A percentile compares a stretch with the other conserved stretches of the same genome.
Evolutionary conservation across 345 rosid genomes (phyloP).

Genomic region (Rhodomyrtus tomentosa): DNA sequence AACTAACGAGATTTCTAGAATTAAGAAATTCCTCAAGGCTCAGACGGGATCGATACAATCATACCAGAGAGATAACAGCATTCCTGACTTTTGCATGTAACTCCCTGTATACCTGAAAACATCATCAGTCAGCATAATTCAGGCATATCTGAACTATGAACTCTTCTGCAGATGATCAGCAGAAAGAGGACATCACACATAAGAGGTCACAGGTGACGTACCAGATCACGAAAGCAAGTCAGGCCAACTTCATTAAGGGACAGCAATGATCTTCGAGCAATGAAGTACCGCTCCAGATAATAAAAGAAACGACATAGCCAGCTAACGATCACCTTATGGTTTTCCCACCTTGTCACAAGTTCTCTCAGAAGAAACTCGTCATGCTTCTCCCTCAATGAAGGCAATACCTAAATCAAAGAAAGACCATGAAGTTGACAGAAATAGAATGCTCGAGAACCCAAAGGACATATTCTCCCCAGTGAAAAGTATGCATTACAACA

Average conservation of each 20-base stretch:
- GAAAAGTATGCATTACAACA: background rate
- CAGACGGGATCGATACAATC: background rate
- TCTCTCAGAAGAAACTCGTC: slow-evolving; percentile 52
- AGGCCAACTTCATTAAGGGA: slow-evolving; percentile 41
- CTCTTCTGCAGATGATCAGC: background rate
- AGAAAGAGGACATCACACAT: background rate
- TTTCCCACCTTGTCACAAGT: slow-evolving; percentile 44
- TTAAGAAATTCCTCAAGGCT: background rate
- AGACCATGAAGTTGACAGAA: background rate
- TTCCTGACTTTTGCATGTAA: slow-evolving; percentile 21
- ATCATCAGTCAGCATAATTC: background rate
- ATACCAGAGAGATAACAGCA: slow-evolving; percentile 20
- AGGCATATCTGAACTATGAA: background rate
- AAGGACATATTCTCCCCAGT: background rate
- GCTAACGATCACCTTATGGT: slow-evolving; percentile 40
- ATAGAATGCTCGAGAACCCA: background rate
- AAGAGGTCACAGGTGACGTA: slow-evolving; percentile 2
- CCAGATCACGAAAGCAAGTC: slow-evolving; percentile 46
- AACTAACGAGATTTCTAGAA: background rate
- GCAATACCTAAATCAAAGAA: slow-evolving; percentile 23
- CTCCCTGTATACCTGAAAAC: slow-evolving; percentile 17
- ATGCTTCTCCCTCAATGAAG: slow-evolving; percentile 41
- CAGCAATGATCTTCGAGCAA: slow-evolving; percentile 28
- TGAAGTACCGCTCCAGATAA: slow-evolving; percentile 44
- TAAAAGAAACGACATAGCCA: slow-evolving; percentile 42